Conservation (phyloP, 2,329 filamentous ascomycete species). For the Amesomyces nigricolor region DNA sequence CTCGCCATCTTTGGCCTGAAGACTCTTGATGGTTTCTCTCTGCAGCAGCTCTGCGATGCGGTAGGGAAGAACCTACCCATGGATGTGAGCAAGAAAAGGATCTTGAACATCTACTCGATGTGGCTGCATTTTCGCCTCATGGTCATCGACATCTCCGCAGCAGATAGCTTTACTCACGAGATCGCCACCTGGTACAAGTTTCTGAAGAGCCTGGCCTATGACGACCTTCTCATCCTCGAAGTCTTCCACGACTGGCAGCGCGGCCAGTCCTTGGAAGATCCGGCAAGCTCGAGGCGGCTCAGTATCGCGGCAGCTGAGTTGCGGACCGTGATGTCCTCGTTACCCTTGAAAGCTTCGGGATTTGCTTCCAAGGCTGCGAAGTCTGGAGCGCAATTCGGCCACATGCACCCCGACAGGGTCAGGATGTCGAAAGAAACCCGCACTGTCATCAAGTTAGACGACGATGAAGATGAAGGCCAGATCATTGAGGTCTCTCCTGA, state of each 20-base stretch:
- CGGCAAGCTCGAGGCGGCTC: conserved; percentile 10
- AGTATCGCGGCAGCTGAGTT: conserved; percentile 11
- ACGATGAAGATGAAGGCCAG: not conserved
- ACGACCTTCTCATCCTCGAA: conserved; percentile 16
- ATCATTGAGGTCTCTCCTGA: not conserved
- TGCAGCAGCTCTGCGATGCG: conserved; percentile 4
- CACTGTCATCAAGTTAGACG: not conserved
- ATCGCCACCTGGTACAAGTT: conserved; percentile 20
- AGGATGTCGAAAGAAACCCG: conserved; percentile 1
- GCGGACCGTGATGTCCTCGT: not conserved
- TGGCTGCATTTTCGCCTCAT: conserved; percentile 22
- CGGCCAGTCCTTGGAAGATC: conserved; percentile 2
- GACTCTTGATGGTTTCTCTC: conserved; percentile 10
- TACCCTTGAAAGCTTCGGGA: not conserved
- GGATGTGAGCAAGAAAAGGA: conserved; percentile 1
- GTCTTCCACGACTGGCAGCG: conserved; percentile 20
- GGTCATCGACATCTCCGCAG: conserved; percentile 11
- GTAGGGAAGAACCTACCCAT: conserved; percentile 6
- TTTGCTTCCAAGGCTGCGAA: not conserved
- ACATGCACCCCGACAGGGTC: conserved; percentile 22
- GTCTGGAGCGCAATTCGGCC: not conserved
- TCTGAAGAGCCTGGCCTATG: conserved; percentile 12
- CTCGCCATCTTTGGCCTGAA: conserved; percentile 12
- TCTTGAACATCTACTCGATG: conserved; percentile 16
- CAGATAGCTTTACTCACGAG: conserved; percentile 4